phyloP scores from a whole-genome alignment of 148 eudicot species.

The Amaranthus cruentus region DNA sequence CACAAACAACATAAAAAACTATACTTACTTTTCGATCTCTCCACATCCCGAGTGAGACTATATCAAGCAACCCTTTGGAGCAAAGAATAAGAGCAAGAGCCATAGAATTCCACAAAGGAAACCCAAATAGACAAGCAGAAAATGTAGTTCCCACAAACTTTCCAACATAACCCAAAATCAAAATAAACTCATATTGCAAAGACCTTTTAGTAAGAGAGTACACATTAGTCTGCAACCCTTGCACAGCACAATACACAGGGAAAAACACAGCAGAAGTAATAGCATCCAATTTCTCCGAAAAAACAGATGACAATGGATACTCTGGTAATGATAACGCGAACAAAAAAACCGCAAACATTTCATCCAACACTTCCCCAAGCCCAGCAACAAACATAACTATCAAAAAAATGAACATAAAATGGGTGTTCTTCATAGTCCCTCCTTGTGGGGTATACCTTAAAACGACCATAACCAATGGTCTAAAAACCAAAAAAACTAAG shows the following conservation, averaged over 20 bases:
- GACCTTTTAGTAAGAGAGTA: not conserved
- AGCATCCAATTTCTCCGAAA: conserved; percentile 20
- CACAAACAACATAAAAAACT: not conserved
- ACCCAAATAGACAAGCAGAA: not conserved
- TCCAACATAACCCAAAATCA: conserved; percentile 20
- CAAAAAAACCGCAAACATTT: conserved; percentile 12
- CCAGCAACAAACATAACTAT: not conserved
- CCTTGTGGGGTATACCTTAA: not conserved
- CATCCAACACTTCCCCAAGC: conserved; percentile 2
- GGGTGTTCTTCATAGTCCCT: not conserved
- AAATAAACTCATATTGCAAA: not conserved
- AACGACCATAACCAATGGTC: conserved; percentile 10
- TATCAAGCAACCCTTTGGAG: conserved; percentile 25
- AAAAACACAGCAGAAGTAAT: conserved; percentile 19
- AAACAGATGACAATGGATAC: conserved; percentile 18
- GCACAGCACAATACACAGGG: conserved; percentile 25
- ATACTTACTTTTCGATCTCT: not conserved
- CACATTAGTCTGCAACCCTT: conserved; percentile 6
- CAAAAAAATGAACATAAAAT: conserved; percentile 6
- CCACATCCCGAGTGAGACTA: conserved; percentile 12
- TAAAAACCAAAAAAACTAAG: not conserved
- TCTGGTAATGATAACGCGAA: conserved; percentile 25
- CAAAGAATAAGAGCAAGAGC: conserved; percentile 23
- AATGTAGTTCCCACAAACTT: conserved; percentile 18
- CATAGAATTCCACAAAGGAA: conserved; percentile 12